Conservation (phyloP, 805 yeast genomes). For the Metschnikowia aberdeeniae region DNA sequence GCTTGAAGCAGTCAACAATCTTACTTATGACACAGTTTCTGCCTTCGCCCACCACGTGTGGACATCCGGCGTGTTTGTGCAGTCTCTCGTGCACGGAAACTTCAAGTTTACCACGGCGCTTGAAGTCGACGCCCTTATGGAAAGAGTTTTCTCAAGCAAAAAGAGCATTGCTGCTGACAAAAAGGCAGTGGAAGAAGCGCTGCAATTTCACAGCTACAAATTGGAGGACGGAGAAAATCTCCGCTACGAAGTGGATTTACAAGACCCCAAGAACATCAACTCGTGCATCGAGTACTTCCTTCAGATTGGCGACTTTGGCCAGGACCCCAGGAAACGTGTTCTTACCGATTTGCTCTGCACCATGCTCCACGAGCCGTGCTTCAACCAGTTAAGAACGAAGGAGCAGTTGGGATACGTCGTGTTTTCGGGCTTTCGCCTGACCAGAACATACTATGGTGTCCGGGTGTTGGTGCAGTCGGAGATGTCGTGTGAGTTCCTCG, state of each 20-base stretch:
- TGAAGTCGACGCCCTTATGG: constrained; percentile 43
- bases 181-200: constrained; percentile 9
- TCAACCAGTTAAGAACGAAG: constrained; percentile 83
- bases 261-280: constrained; percentile 70
- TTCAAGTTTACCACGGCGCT: constrained; percentile 49
- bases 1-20: constrained; percentile 39
- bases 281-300: constrained; percentile 77
- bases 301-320: constrained; percentile 49
- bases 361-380: constrained; percentile 80
- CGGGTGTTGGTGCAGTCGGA: constrained; percentile 83
- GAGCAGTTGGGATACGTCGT: constrained; percentile 96
- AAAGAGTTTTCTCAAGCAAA: constrained; percentile 26
- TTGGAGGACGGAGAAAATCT: constrained; percentile 37
- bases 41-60: constrained; percentile 48
- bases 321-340: constrained; percentile 34
- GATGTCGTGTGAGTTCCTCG: constrained; percentile 66
- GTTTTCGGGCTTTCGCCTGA: constrained; percentile 64
- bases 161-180: constrained; percentile 18
- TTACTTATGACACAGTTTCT: constrained; percentile 47
- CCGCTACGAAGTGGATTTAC: constrained; percentile 48
- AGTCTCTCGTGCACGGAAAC: constrained; percentile 78
- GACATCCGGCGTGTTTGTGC: constrained; percentile 58
- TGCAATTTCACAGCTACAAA: constrained; percentile 34
- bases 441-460: constrained; percentile 70
- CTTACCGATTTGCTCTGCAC: constrained; percentile 65